Evolutionary conservation across 495 filamentous ascomycete species (phyloP).

Genomic region (Sabuloglossum arenarium): DNA sequence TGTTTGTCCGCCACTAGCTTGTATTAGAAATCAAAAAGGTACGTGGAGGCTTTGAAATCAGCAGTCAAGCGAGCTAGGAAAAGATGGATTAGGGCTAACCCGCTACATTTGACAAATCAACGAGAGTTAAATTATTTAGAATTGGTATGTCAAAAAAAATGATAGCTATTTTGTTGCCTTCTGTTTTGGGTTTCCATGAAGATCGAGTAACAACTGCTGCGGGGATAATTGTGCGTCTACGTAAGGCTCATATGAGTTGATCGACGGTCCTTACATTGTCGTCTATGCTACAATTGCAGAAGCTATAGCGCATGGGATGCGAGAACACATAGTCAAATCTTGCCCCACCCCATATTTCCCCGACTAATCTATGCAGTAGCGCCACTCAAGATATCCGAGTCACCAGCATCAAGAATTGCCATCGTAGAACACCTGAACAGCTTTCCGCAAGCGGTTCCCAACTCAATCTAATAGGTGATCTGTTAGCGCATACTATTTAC

Average conservation of each 20-base stretch:
- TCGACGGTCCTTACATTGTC: not conserved
- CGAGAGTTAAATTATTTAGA: too few relatives aligned
- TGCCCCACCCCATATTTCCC: not conserved
- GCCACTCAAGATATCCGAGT: slow-evolving; percentile 83
- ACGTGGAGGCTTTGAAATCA: not conserved
- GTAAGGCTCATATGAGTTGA: not conserved
- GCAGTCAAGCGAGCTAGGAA: not conserved
- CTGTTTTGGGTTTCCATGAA: too few relatives aligned
- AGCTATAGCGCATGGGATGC: not conserved
- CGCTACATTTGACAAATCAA: not conserved
- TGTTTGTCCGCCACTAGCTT: not conserved
- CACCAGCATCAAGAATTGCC: slow-evolving; percentile 90
- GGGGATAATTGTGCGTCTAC: not conserved
- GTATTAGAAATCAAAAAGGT: slow-evolving; percentile 1
- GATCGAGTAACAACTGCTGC: too few relatives aligned
- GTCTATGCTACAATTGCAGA: not conserved
- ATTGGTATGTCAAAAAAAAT: too few relatives aligned
- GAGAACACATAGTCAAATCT: not conserved
- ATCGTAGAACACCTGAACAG: slow-evolving; percentile 82
- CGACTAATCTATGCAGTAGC: slow-evolving; percentile 30
- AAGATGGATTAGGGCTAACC: not conserved
- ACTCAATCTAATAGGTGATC: slow-evolving; percentile 51
- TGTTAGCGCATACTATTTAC: slow-evolving; percentile 31
- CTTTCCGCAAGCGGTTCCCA: slow-evolving; percentile 87
- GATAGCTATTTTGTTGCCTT: too few relatives aligned